Evolutionary conservation across 2,329 filamentous ascomycete genomes (phyloP).

Genomic region (Magnaporthiopsis poae): DNA sequence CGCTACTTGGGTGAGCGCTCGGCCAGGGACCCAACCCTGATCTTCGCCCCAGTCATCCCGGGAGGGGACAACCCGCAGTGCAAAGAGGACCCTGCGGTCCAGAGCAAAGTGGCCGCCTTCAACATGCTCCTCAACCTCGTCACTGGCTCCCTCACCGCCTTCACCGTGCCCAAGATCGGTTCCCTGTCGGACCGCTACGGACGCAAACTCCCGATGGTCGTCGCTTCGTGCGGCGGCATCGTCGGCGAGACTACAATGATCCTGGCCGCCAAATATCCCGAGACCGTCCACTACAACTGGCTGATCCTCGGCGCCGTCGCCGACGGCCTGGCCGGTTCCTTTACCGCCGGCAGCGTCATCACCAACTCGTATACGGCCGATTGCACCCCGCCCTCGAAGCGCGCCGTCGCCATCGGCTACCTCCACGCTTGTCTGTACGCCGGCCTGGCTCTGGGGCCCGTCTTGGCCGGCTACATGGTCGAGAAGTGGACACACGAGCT

Average conservation of each 20-base stretch:
- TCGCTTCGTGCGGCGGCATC: constrained; percentile 67
- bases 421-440: constrained; percentile 82
- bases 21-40: constrained; percentile 46
- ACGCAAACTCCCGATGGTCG: constrained; percentile 60
- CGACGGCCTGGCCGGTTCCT: constrained; percentile 80
- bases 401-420: constrained; percentile 77
- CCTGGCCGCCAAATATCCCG: constrained; percentile 64
- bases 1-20: constrained; percentile 67
- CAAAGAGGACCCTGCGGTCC: constrained; percentile 49
- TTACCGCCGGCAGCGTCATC: constrained; percentile 68
- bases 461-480: constrained; percentile 71
- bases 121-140: constrained; percentile 65
- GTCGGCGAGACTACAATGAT: constrained; percentile 68
- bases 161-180: constrained; percentile 74
- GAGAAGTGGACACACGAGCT: constrained; percentile 59
- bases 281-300: constrained; percentile 65
- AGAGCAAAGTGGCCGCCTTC: constrained; percentile 67
- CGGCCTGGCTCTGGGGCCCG: constrained; percentile 79
- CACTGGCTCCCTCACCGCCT: constrained; percentile 65
- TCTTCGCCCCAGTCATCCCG: constrained; percentile 54
- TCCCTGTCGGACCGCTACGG: constrained; percentile 80
- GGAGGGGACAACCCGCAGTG: constrained; percentile 70
- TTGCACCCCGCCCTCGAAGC: constrained; percentile 68
- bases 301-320: constrained; percentile 65
- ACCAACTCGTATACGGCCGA: constrained; percentile 83